phyloP scores from a whole-genome alignment of 129 eudicot species.

The Erigeron canadensis region DNA sequence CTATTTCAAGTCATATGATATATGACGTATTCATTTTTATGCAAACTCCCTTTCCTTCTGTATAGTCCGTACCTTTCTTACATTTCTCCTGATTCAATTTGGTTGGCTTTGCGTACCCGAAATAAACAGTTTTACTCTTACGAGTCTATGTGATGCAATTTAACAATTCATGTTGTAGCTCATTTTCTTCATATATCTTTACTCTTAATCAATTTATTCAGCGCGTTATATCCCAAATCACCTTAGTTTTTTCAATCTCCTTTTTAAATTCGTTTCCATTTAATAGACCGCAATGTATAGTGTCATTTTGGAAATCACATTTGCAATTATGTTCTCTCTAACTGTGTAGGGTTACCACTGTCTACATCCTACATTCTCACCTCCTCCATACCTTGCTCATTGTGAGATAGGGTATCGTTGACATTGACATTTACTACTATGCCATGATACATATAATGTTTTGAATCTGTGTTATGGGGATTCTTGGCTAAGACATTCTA shows the following conservation, averaged over 20 bases:
- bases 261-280: not conserved
- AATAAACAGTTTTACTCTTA: not conserved
- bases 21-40: not conserved
- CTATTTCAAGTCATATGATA: not conserved
- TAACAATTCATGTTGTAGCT: not conserved
- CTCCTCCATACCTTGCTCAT: no score
- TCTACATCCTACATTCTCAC: no score
- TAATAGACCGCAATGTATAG: conserved; percentile 5
- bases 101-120: not conserved
- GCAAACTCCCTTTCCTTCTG: not conserved
- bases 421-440: no score
- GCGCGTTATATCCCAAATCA: not conserved
- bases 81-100: not conserved
- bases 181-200: not conserved
- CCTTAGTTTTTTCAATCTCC: not conserved
- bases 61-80: not conserved
- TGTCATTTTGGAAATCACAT: not conserved
- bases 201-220: not conserved
- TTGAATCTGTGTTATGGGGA: no score
- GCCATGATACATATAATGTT: no score
- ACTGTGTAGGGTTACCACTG: no score
- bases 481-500: no score
- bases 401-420: no score
- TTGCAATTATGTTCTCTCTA: not conserved
- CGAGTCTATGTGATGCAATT: not conserved